phyloP scores from a whole-genome alignment of 352 stramenopile species.

The Globisporangium canariense region DNA sequence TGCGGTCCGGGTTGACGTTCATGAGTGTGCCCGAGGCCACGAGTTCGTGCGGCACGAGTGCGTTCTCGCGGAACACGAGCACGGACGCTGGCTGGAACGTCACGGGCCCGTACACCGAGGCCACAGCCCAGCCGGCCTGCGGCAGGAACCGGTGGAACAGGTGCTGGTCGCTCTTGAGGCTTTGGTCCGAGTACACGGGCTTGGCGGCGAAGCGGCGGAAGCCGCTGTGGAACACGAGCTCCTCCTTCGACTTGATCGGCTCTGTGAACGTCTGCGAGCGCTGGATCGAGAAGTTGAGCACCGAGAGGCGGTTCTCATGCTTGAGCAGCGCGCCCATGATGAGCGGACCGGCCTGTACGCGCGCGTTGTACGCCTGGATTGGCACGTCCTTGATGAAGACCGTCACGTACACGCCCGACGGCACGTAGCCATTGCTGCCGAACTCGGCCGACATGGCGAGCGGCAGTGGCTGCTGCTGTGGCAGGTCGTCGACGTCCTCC shows the following conservation, averaged over 20 bases:
- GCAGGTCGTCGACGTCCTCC: conserved; percentile 74
- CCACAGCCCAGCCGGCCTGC: conserved; percentile 87
- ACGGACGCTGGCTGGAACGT: conserved; percentile 97
- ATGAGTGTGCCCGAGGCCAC: conserved; percentile 94
- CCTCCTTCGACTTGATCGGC: conserved; percentile 96
- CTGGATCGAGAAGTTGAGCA: conserved; percentile 97
- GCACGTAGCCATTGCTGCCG: conserved; percentile 83
- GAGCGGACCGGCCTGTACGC: conserved; percentile 55
- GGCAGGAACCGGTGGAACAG: conserved; percentile 98
- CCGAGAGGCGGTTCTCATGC: conserved; percentile 97
- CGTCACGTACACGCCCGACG: conserved; percentile 93
- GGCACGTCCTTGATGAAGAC: conserved; percentile 76
- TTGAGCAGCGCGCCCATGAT: conserved; percentile 88
- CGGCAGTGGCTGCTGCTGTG: conserved; percentile 28
- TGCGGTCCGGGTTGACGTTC: conserved; percentile 96
- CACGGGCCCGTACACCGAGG: conserved; percentile 88
- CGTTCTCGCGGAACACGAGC: conserved; percentile 90
- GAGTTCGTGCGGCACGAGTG: conserved; percentile 50
- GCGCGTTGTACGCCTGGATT: conserved; percentile 46
- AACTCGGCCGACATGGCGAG: conserved; percentile 43
- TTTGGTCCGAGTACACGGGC: conserved; percentile 97
- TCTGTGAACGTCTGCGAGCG: conserved; percentile 72
- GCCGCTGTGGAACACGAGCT: conserved; percentile 94
- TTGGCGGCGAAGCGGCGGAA: conserved; percentile 93
- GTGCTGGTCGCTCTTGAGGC: conserved; percentile 98